These are phyloP conservation scores for Boletus fagicola DNA, from an alignment of 768 basidiomycete genomes.

Conservation along the genomic window DNA sequence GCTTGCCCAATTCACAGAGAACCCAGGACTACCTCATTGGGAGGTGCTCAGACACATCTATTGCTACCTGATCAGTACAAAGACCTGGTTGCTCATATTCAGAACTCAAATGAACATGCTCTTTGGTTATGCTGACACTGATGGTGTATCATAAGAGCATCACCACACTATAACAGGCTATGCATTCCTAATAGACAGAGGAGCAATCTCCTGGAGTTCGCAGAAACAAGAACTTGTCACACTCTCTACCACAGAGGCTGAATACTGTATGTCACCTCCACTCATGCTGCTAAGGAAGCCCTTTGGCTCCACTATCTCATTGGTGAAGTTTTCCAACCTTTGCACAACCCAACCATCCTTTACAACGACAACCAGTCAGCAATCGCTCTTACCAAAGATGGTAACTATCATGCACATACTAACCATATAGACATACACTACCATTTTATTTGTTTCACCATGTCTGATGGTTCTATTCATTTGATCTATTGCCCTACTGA, in stretches of 20 bases:
- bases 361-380: too few species aligned
- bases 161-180: neutral
- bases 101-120: neutral
- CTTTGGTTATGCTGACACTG: neutral
- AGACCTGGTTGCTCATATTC: neutral
- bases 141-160: constrained; percentile 4
- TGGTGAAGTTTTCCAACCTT: too few species aligned
- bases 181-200: too few species aligned
- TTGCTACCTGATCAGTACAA: constrained; percentile 12
- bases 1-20: too few species aligned
- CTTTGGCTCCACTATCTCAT: too few species aligned
- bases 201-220: neutral
- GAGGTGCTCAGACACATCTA: too few species aligned
- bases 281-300: too few species aligned
- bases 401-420: neutral
- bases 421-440: constrained; percentile 1
- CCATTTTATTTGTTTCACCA: constrained; percentile 2
- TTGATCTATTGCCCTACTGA: constrained; percentile 3
- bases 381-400: neutral
- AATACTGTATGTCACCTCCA: too few species aligned
- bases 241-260: too few species aligned
- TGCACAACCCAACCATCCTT: too few species aligned
- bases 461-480: neutral
- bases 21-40: too few species aligned
- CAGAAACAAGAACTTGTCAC: constrained; percentile 10